Evolutionary conservation across 2,329 filamentous ascomycete species (phyloP), one percentile per base, ranked within the genome.

Genomic region (Neonectria ditissima): DNA sequence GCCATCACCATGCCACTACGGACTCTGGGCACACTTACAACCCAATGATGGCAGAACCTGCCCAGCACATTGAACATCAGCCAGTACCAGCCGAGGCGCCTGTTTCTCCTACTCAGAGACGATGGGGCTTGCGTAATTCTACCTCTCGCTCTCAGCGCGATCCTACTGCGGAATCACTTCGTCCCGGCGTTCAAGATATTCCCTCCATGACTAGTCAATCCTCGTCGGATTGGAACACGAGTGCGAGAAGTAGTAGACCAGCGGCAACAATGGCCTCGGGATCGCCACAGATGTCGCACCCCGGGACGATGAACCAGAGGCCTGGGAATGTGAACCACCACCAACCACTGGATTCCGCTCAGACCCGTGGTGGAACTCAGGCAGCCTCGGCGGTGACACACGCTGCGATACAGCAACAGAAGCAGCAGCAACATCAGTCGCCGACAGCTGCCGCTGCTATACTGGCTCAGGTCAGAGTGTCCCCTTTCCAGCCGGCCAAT

Each of bases 341-440:
- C 28, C n/a, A 44, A 14, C 34, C 59, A 9, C 63, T 41, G 13
- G 62, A 69, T 39, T 39, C 63, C 10, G 28, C 30, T 22, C 65
- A 67, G n/a, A 41, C 64, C 39, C 53, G 55, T 9, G 50, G 63
- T 18, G 57, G 54, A 39, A 24, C 63, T 30, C 62, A 65, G 22
- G 55, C 47, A 32, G 39, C 51, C 3, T 50, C 59, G 8, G 48
- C 65, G 22, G 45, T 67, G 28, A 37, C 69, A 16, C 65, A 62
- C 22, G 59, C 62, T 18, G 63, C 61, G 6, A 65, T 74, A 51
- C 69, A 76, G n/a, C 72, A 73, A 14, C 66, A 73, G n/a, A 65
- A 73, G 51, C 69, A 76, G n/a, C 72, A 73, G 13, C 66, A 73
- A 16, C 68, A 69, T n/a, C 75, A 77, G 20, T 72, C 72, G 18